Base-by-base conservation (phyloP, 1,284 basidiomycete species). In the Moniliophthora roreri region DNA sequence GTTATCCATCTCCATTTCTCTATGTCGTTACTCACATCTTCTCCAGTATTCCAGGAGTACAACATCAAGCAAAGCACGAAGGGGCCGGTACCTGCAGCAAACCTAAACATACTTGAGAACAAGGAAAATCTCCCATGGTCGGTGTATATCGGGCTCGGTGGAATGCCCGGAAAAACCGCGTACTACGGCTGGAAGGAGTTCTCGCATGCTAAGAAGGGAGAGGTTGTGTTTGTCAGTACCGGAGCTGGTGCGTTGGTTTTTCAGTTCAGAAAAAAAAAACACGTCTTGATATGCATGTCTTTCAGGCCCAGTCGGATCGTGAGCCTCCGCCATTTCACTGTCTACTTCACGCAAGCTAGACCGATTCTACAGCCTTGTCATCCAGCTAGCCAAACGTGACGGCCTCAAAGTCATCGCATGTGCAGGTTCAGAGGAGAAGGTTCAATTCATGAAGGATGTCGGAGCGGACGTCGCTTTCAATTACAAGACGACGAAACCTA, bases 401-500 rank as follows among this genome's bases (percentile, higher is more conserved):
- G 85, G 84, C 0, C 66, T 84, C 26, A 85, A 83, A 58, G 86
- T 91, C 48, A 84, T 91, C 56, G 87, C 80, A 0, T 86, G 88
- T 1, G 86, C 87, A 0, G 88, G 89, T 1, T 81, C 82, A 0
- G 76, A 82, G 7, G 82, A 85, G 50, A 93, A 92, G 66, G 81
- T 85, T 49, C 67, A 73, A 9, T 86, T 81, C 66, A 74, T 89
- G 59, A 79, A 80, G 58, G 67, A 76, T 34, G 66, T 90, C 46
- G 87, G 87, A 0, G 82, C 81, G 4, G 87, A 92, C 61, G 77
- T 82, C 13, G 83, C 78, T 0, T 82, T 91, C 72, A 89, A 91
- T 70, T 92, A 92, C 74, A 91, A 91, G 70, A 79, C 71, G 0
- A 68, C 68, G 15, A 67, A 70, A 41, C 79, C 79, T 6, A 69